phyloP scores from a whole-genome alignment of 169 alveolate genomes.

The Hepatocystis sp. region DNA sequence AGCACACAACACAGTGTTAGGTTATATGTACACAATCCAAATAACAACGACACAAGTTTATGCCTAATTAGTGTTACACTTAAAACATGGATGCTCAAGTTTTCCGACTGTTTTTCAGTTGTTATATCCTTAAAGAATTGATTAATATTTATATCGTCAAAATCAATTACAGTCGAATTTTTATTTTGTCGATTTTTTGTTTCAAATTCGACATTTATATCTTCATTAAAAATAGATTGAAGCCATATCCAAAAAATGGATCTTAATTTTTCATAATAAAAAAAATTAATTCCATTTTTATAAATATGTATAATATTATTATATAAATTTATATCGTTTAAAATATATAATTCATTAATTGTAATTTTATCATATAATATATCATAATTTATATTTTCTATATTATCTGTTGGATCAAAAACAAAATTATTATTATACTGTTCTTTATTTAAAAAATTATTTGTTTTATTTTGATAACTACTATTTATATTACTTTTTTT shows the following conservation, averaged over 20 bases:
- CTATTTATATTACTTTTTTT: neutral
- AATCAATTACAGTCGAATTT: neutral
- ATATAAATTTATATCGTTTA: conserved; percentile 28
- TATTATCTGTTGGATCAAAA: neutral
- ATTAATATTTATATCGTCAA: conserved; percentile 30
- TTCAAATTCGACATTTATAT: neutral
- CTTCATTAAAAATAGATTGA: conserved; percentile 54
- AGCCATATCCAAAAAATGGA: conserved; percentile 73
- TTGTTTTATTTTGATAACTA: neutral
- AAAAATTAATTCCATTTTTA: conserved; percentile 31
- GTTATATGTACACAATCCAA: too few species aligned
- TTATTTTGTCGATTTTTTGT: neutral
- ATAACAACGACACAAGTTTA: too few species aligned
- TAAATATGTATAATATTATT: conserved; percentile 39
- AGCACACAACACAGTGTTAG: too few species aligned
- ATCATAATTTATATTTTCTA: conserved; percentile 33
- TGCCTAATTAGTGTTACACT: conserved; percentile 14
- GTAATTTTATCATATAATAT: conserved; percentile 21
- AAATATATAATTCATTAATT: conserved; percentile 31
- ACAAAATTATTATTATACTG: neutral
- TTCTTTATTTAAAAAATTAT: neutral
- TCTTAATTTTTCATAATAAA: conserved; percentile 34
- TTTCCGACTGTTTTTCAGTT: neutral
- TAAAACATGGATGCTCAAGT: conserved; percentile 14
- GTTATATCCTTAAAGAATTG: conserved; percentile 32